A percentile compares a stretch with the other conserved stretches of the same genome.
These are phyloP conservation scores for Kurtzmaniella quercitrusa DNA, from an alignment of 1,139 yeast genomes.

Conservation along the genomic window DNA sequence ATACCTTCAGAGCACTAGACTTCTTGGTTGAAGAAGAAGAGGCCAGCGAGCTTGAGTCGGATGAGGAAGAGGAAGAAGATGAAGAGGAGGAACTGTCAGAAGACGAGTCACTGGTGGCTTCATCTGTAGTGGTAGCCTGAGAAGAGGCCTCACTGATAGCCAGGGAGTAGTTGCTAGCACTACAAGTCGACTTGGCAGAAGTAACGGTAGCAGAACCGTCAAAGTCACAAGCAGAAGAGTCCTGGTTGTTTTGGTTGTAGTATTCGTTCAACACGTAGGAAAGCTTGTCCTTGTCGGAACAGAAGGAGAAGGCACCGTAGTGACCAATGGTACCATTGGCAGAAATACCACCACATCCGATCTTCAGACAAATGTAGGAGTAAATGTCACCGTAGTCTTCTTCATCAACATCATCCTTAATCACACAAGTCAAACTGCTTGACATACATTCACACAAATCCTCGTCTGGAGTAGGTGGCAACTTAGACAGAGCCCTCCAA, in stretches of 20 bases:
- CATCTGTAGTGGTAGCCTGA: conserved; percentile 17
- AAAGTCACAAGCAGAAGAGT: conserved; percentile 36
- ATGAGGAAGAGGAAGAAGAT: conserved; percentile 23
- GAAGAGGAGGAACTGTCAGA: conserved; percentile 31
- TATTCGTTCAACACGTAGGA: conserved; percentile 38
- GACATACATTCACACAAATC: conserved; percentile 36
- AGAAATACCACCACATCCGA: conserved; percentile 36
- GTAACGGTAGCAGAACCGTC: conserved; percentile 35
- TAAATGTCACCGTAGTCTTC: conserved; percentile 35
- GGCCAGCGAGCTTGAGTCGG: conserved; percentile 18
- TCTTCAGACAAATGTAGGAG: conserved; percentile 27
- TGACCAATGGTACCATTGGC: conserved; percentile 35
- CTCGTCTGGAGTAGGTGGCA: conserved; percentile 46
- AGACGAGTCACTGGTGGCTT: conserved; percentile 18
- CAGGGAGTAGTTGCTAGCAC: conserved; percentile 24
- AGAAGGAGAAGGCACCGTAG: conserved; percentile 41
- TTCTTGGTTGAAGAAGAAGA: conserved; percentile 20
- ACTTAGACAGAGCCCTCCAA: conserved; percentile 37
- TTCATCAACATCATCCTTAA: conserved; percentile 24
- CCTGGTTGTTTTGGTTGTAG: conserved; percentile 28
- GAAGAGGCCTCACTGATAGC: conserved; percentile 8
- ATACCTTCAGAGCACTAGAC: conserved; percentile 18
- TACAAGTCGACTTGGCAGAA: conserved; percentile 26
- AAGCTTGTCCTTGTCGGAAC: conserved; percentile 37
- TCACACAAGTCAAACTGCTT: conserved; percentile 33